Evolutionary conservation across 148 eudicot genomes (phyloP), one percentile per base, ranked within the genome.

Genomic region (Persicaria tinctoria): DNA sequence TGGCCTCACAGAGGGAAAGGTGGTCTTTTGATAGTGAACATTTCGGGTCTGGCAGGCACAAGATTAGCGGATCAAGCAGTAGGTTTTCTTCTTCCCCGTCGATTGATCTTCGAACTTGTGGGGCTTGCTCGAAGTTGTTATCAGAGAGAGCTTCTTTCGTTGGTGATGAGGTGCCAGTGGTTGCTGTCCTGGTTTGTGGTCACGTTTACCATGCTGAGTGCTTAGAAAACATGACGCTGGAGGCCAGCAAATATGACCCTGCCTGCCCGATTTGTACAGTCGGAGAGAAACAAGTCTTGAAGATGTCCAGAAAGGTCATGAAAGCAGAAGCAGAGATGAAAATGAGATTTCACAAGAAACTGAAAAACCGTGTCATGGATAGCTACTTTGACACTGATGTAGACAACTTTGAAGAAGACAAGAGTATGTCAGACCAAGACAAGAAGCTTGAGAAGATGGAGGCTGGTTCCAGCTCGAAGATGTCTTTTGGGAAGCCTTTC

Each of bases 21-120:
- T 84, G 86, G 86, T 84, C 86, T 71, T 84, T 84, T 51, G 84
- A 84, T 56, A 84, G 86, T 60, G 86, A 81, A 46, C 80, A 76
- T 46, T 84, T 80, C 50, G 81, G 86, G 6, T 83, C 86, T 73
- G 82, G 84, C n/a, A 80, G 84, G 47, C 76, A 70, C 76, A 84
- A 84, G 80, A 76, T 84, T 17, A 72, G 82, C 72, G 84, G 82
- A 17, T 81, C 86, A 51, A 84, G 86, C 75, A 79, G 84, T 70
- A 70, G 82, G 72, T 81, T 81, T 64, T 84, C 84, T 51, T 81
- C 57, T 49, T 84, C 86, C 38, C 82, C 84, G 45, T 84, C 84
- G 45, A 69, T 76, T 11, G 84, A 84, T 76, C 80, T 84, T 44
- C 82, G 81, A 57, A 76, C 84, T 69, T 84, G 86, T 68, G 86